Base-by-base conservation (phyloP, 495 filamentous ascomycete genomes). In the Penicillium coprophilum region DNA sequence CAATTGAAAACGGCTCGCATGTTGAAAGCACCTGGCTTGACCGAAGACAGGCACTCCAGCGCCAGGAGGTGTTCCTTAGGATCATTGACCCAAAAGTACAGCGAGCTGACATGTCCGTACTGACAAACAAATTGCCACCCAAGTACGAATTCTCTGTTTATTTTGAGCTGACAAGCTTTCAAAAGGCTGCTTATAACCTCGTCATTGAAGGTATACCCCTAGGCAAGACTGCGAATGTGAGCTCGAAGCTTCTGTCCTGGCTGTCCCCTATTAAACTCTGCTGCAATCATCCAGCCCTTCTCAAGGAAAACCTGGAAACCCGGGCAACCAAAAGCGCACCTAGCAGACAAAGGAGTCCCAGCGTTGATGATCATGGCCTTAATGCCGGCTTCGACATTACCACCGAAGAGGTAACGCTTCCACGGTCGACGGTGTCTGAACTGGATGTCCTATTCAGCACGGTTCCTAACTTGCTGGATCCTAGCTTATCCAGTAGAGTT, bases 81-180 rank as follows among this genome's bases (percentile, higher is more conserved):
- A 85, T 86, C 40, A 80, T 96, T 41, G 79, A 78, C 2, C 91
- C 90, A 6, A 96, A 96, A 65, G 84, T 96, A 20, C 78, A 91
- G 61, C 81, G 93, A 38, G 82, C 80, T 11, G 89, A 88, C 58
- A 85, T 87, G 51, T 77, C 80, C 6, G 85, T 83, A 3, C 77
- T 96, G 19, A 73, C 76, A 31, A 68, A 80, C 10, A 80, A 85
- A 34, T 75, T 96, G 10, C 87, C 87, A 2, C 63, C 71, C 0
- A 97, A 96, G 60, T 80, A 78, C 13, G 92, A 97, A 61, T 96
- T 95, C 63, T 77, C 95, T 34, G 78, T 97, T 39, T 85, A 76
- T 0, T 76, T 96, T 8, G 80, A 87, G 6, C 65, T 94, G 30
- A 91, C 89, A 0, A 54, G 71, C 1, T n/a, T 88, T 0, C 92